These are phyloP conservation scores for Choanephora cucurbitarum DNA, from an alignment of 371 early-diverging fungal species.

Conservation along the genomic window DNA sequence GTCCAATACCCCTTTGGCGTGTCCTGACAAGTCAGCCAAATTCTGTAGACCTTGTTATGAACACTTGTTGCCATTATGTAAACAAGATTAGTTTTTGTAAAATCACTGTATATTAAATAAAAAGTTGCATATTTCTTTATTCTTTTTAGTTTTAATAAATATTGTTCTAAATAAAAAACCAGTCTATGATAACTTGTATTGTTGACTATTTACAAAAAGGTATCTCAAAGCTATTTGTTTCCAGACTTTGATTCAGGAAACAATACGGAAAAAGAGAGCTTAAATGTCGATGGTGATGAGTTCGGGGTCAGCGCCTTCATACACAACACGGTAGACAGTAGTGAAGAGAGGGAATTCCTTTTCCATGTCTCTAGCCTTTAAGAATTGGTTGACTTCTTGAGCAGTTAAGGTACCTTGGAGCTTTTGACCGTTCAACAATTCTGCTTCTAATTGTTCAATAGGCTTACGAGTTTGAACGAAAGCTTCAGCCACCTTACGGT, in stretches of 20 bases:
- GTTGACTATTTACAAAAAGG: constrained; percentile 15
- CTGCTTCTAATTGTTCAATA: constrained; percentile 83
- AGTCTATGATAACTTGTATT: background rate
- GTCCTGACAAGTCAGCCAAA: constrained; percentile 35
- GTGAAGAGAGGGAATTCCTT: constrained; percentile 85
- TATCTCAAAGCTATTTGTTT: constrained; percentile 4
- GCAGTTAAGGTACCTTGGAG: constrained; percentile 96
- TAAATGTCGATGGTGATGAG: constrained; percentile 63
- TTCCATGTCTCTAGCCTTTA: constrained; percentile 62
- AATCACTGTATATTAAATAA: background rate
- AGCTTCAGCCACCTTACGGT: constrained; percentile 89
- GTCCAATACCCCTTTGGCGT: constrained; percentile 18
- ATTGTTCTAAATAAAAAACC: background rate
- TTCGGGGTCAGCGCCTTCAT: constrained; percentile 61
- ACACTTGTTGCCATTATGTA: constrained; percentile 7
- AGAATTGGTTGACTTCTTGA: constrained; percentile 84
- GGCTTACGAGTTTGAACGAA: constrained; percentile 82
- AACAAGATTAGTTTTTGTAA: constrained; percentile 5
- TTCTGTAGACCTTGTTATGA: constrained; percentile 35
- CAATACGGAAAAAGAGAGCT: too few relatives aligned
- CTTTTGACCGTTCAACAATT: constrained; percentile 94
- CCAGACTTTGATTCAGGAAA: constrained; percentile 6
- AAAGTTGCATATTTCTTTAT: background rate
- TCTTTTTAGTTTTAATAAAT: background rate
- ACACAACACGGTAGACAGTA: constrained; percentile 87